These are phyloP conservation scores for Zychaea mexicana DNA, from an alignment of 371 early-diverging fungal species.

Conservation along the genomic window DNA sequence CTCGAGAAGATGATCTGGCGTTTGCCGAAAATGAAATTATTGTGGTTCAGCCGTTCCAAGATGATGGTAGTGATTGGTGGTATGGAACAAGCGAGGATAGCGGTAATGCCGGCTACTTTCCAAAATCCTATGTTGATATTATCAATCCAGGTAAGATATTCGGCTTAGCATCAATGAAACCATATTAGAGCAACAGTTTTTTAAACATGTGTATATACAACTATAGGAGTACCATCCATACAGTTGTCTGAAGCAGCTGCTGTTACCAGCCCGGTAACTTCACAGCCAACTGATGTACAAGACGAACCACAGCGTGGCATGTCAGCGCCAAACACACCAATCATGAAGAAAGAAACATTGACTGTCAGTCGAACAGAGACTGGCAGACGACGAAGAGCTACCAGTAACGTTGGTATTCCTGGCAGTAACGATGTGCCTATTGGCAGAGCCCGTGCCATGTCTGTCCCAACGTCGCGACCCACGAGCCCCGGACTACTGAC, in stretches of 20 bases:
- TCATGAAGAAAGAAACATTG: conserved; percentile 40
- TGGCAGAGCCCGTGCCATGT: conserved; percentile 3
- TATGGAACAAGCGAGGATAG: conserved; percentile 46
- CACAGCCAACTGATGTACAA: background rate
- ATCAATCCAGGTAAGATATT: conserved; percentile 32
- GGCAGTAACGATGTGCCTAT: conserved; percentile 9
- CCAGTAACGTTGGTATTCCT: conserved; percentile 41
- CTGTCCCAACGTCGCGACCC: conserved; percentile 19
- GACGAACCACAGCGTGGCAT: conserved; percentile 9
- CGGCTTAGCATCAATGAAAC: too few species aligned
- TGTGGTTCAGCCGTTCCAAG: conserved; percentile 53
- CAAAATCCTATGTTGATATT: conserved; percentile 40
- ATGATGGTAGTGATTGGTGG: conserved; percentile 50
- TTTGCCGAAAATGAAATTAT: conserved; percentile 49
- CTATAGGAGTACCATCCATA: background rate
- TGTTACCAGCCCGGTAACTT: background rate
- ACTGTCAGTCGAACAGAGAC: conserved; percentile 28
- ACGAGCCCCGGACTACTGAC: conserved; percentile 27
- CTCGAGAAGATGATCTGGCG: conserved; percentile 44
- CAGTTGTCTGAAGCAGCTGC: background rate
- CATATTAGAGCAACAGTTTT: background rate
- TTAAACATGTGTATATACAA: background rate
- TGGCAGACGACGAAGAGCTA: conserved; percentile 41
- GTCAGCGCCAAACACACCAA: conserved; percentile 48
- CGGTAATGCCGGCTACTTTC: conserved; percentile 39